Evolutionary conservation across 805 yeast genomes (phyloP).

Genomic region (Suhomyces sp.): DNA sequence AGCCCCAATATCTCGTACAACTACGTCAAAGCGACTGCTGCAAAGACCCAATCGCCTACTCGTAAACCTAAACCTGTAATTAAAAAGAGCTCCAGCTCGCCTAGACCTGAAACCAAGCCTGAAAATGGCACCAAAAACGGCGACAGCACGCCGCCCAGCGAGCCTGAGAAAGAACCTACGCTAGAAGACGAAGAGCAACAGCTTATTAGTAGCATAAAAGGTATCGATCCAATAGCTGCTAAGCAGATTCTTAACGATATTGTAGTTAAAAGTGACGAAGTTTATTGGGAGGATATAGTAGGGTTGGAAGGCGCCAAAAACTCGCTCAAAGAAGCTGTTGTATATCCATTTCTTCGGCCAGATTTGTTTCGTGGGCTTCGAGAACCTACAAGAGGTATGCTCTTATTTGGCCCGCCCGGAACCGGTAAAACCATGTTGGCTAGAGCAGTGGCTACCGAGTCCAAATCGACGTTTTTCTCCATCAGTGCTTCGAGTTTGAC

Average conservation of each 20-base stretch:
- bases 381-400: constrained; percentile 96
- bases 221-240: constrained; percentile 78
- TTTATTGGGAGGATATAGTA: constrained; percentile 93
- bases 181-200: constrained; percentile 27
- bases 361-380: constrained; percentile 86
- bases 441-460: constrained; percentile 93
- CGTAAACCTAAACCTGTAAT: not conserved
- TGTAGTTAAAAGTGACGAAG: constrained; percentile 85
- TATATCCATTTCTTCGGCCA: constrained; percentile 91
- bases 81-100: not conserved
- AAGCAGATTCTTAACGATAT: constrained; percentile 84
- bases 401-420: constrained; percentile 97
- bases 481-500: constrained; percentile 88
- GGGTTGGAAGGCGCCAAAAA: constrained; percentile 87
- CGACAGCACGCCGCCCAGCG: not conserved
- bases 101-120: not conserved
- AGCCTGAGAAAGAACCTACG: not conserved
- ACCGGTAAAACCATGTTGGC: constrained; percentile 98
- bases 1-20: constrained; percentile 12
- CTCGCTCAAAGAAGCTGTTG: constrained; percentile 90
- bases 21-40: constrained; percentile 9
- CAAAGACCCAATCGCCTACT: constrained; percentile 1
- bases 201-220: constrained; percentile 49
- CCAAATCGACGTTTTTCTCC: constrained; percentile 87
- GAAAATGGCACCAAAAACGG: not conserved